Evolutionary conservation across 2,329 filamentous ascomycete genomes (phyloP).

Genomic region (Colletotrichum liaoningense): DNA sequence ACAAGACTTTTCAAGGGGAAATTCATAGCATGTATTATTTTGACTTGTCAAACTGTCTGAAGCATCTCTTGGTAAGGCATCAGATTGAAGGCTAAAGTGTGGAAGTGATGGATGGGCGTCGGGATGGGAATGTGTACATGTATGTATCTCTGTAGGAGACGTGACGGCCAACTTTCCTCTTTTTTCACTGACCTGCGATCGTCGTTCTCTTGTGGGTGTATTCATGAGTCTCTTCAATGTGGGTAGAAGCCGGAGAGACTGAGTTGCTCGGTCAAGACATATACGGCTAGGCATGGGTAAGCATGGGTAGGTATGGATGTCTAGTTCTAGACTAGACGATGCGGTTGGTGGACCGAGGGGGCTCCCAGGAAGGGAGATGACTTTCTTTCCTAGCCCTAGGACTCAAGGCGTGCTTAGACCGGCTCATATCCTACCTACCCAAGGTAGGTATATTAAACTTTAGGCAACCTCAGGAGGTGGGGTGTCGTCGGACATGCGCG

Average conservation of each 20-base stretch:
- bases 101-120: neutral
- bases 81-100: neutral
- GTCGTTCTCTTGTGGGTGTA: neutral
- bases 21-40: conserved; percentile 19
- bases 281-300: neutral
- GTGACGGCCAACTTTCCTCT: neutral
- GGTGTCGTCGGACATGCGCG: neutral
- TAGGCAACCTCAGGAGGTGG: neutral
- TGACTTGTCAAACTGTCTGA: neutral
- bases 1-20: neutral
- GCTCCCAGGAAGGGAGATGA: no score
- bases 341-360: neutral
- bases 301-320: no score
- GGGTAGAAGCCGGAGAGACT: neutral
- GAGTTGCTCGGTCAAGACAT: neutral
- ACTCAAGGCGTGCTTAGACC: no score
- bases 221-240: neutral
- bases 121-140: conserved; percentile 11
- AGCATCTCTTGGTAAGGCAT: neutral
- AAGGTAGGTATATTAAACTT: neutral
- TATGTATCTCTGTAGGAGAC: conserved; percentile 4
- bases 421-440: no score
- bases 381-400: no score
- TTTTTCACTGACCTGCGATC: neutral
- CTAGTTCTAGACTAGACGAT: neutral